Evolutionary conservation across 2,329 filamentous ascomycete genomes (phyloP), one percentile per base, ranked within the genome.

Genomic region (Penicillium sp.): DNA sequence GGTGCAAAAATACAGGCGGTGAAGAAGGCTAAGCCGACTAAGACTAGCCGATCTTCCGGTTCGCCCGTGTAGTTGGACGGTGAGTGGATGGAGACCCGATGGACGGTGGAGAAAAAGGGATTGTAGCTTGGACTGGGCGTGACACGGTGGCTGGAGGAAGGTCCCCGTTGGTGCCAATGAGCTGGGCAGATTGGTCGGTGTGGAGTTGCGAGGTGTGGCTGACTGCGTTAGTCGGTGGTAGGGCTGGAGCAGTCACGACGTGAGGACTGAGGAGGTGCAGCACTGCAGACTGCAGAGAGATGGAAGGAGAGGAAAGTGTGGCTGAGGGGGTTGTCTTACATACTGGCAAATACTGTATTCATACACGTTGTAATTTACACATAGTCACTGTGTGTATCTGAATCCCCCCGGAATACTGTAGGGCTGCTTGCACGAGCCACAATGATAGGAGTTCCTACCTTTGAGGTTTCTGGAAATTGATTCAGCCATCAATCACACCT

Each of bases 171-270:
- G 43, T 8, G 12, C 65, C 63, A 67, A 66, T 67, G 28, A 8
- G 6, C 28, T 7, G 28, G 28, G 7, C 0, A 51, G 17, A 3
- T 3, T 14, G 8, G 7, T 5, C 5, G 17, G n/a, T 12, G 2
- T 10, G 25, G 49, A 54, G 54, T 25, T 37, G 50, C n/a, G 20
- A 51, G 28, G 17, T 61, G 65, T 67, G 65, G 65, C 65, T 67
- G 59, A 61, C 51, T 57, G 37, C 38, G 43, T 59, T 35, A 38
- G 50, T 53, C 22, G 8, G 17, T 54, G 47, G 57, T 67, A 66
- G 61, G 63, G 65, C 62, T 66, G 64, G 60, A 12, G 20, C 20
- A 20, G 20, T 20, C 20, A 20, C 20, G 20, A 20, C 20, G 20
- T 20, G 20, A 20, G 20, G 20, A 20, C 20, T 20, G 1, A 20